Base-by-base conservation (phyloP, 1,139 yeast species). In the Saccharomyces hybrid region DNA sequence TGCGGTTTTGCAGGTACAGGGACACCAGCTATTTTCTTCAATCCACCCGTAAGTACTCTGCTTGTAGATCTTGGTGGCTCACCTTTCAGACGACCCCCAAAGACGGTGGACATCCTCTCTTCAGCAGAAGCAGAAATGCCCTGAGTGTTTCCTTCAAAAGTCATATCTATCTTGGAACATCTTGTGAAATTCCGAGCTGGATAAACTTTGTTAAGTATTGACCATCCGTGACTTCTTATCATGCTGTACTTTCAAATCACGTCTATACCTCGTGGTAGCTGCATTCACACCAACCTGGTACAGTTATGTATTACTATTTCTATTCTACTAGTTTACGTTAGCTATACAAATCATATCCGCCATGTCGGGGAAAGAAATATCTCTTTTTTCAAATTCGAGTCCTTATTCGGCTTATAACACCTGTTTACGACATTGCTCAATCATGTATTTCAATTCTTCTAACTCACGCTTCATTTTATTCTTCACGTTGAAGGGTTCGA, bases 1-100 rank as follows among this genome's bases (percentile, higher is more conserved):
- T 74, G 76, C 1, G 99, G 99, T 64, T 78, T 79, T 16, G 80
- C 81, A 2, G 97, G 97, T 0, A 93, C 96, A 2, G 68, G 69
- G 0, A 91, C 74, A 0, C 97, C 97, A 0, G 83, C 91, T 5
- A 91, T 81, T 2, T 64, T 61, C 0, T 80, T 76, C 49, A 74
- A 69, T 3, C 78, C 78, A 38, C 67, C 78, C 3, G 61, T 66
- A 5, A 73, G 65, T 11, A 77, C 64, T 54, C 86, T 68, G 58
- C 84, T 78, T 0, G 84, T 78, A 5, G 83, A 74, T 46, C 67
- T 62, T 8, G 83, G 75, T 3, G 75, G 72, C 34, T 80, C 84
- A 5, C 86, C 86, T 56, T 77, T 78, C 47, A 82, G 69, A 54
- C 86, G 70, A 0, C 83, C 83, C 0, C 87, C 87, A 69, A 83